A percentile compares a stretch with the other conserved stretches of the same genome.
These are phyloP conservation scores for Backusella westeae DNA, from an alignment of 192 early-diverging fungal genomes.

Conservation along the genomic window DNA sequence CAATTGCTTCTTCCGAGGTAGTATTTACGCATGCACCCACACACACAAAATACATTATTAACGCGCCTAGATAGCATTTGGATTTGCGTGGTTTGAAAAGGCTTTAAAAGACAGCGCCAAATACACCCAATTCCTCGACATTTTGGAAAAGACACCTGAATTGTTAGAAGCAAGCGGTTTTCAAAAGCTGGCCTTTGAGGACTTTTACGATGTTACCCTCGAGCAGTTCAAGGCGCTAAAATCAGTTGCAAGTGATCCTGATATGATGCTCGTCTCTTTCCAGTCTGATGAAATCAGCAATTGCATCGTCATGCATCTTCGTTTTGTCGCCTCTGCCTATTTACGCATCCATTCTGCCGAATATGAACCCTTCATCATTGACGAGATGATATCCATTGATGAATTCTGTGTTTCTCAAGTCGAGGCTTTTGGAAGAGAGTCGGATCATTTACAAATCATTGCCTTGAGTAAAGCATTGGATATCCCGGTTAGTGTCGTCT, in stretches of 20 bases:
- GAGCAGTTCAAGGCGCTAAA: conserved; percentile 39
- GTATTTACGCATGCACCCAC: background rate
- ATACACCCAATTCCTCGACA: conserved; percentile 25
- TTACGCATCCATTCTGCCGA: conserved; percentile 53
- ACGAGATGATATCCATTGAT: conserved; percentile 52
- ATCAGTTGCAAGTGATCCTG: conserved; percentile 29
- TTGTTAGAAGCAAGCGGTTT: conserved; percentile 44
- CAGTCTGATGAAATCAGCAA: conserved; percentile 58
- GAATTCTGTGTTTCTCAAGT: conserved; percentile 54
- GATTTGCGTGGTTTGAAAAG: conserved; percentile 64
- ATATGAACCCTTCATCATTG: conserved; percentile 56
- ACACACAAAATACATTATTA: background rate
- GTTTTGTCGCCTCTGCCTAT: conserved; percentile 55
- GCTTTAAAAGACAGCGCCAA: conserved; percentile 28
- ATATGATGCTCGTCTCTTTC: conserved; percentile 44
- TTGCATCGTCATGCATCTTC: conserved; percentile 57
- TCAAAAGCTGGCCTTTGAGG: conserved; percentile 50
- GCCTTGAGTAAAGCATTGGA: conserved; percentile 66
- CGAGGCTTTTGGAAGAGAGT: conserved; percentile 64
- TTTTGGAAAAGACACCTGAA: conserved; percentile 40
- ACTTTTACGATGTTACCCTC: conserved; percentile 51
- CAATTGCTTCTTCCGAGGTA: conserved; percentile 65
- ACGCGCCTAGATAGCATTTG: conserved; percentile 41
- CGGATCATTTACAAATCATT: conserved; percentile 79
- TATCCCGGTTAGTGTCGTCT: conserved; percentile 64